These are phyloP conservation scores for Rutidosis leptorrhynchoides DNA, from an alignment of 129 eudicot species.

Conservation along the genomic window DNA sequence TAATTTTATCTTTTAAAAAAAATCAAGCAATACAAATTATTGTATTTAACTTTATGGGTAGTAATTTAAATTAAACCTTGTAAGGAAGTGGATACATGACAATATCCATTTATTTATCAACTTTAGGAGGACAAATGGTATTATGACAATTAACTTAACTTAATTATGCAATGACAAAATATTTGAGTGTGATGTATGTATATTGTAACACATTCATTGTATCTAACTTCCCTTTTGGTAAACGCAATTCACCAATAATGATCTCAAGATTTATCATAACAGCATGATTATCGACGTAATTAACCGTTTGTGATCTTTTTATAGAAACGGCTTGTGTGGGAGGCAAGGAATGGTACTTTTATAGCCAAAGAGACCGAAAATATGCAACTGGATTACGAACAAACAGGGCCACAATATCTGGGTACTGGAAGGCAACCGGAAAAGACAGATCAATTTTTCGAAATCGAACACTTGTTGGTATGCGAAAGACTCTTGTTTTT, in stretches of 20 bases:
- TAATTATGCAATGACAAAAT: background rate
- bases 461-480: slow-evolving; percentile 55
- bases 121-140: background rate
- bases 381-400: slow-evolving; percentile 86
- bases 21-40: too few relatives aligned
- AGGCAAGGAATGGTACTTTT: slow-evolving; percentile 87
- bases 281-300: background rate
- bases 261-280: background rate
- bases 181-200: slow-evolving; percentile 8
- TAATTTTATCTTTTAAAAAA: too few relatives aligned
- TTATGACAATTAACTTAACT: slow-evolving; percentile 4
- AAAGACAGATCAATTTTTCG: slow-evolving; percentile 63
- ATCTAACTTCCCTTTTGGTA: slow-evolving; percentile 19
- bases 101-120: background rate
- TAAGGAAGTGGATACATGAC: background rate
- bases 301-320: background rate
- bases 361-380: slow-evolving; percentile 78
- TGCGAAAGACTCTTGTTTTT: slow-evolving; percentile 92
- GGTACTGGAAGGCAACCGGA: slow-evolving; percentile 98
- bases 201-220: slow-evolving; percentile 12
- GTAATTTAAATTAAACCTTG: background rate
- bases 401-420: slow-evolving; percentile 78
- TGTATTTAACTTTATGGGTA: too few relatives aligned
- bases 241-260: background rate
- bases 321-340: slow-evolving; percentile 78